Evolutionary conservation across 2,329 filamentous ascomycete species (phyloP).

Genomic region (Aspergillus clavatus): DNA sequence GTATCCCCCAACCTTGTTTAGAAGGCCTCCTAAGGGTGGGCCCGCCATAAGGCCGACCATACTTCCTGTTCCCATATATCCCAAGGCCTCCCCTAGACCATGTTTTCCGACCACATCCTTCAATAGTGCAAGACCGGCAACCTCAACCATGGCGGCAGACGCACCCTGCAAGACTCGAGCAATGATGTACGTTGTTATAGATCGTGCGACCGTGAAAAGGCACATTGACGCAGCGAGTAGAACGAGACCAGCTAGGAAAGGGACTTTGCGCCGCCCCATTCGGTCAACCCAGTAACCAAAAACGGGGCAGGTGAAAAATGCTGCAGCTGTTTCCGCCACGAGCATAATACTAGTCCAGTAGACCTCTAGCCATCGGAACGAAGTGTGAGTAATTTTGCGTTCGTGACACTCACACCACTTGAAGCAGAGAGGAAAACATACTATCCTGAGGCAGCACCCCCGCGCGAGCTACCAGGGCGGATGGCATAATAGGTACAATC

Average conservation of each 20-base stretch:
- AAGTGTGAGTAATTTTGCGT: not conserved
- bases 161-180: constrained; percentile 54
- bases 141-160: constrained; percentile 57
- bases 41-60: constrained; percentile 52
- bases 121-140: constrained; percentile 53
- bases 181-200: constrained; percentile 44
- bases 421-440: not conserved
- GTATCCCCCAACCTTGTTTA: constrained; percentile 56
- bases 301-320: constrained; percentile 14
- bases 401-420: not conserved
- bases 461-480: constrained; percentile 1
- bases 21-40: constrained; percentile 54
- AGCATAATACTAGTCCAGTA: constrained; percentile 19
- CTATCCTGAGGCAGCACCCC: constrained; percentile 1
- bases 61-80: constrained; percentile 52
- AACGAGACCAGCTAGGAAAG: constrained; percentile 53
- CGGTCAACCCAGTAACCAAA: constrained; percentile 15
- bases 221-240: constrained; percentile 50
- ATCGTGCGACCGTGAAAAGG: constrained; percentile 49
- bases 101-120: constrained; percentile 54
- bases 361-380: not conserved
- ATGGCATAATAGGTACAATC: constrained; percentile 8
- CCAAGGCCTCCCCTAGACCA: constrained; percentile 57
- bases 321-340: constrained; percentile 11
- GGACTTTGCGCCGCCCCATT: constrained; percentile 44